Percentiles rank a stretch among this genome's conserved stretches.
Evolutionary conservation across 2,329 filamentous ascomycete genomes (phyloP).

Genomic region (Penicillium digitatum): DNA sequence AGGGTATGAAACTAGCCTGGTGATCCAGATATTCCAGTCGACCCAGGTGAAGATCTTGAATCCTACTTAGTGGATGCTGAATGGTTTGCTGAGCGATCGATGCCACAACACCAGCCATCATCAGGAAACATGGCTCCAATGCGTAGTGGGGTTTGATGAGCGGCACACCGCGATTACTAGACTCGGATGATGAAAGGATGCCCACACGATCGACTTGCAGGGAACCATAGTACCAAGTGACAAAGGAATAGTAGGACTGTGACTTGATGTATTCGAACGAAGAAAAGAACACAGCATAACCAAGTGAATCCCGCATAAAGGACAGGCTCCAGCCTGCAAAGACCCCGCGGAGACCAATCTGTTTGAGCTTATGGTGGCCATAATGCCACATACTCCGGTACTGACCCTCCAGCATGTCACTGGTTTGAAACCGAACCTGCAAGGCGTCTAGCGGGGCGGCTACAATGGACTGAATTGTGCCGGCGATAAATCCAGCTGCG

Average conservation of each 20-base stretch:
- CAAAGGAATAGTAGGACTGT: slow-evolving; percentile 59
- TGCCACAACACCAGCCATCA: slow-evolving; percentile 57
- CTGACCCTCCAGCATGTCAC: slow-evolving; percentile 56
- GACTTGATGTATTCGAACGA: slow-evolving; percentile 62
- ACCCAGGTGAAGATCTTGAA: slow-evolving; percentile 59
- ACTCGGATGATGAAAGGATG: slow-evolving; percentile 25
- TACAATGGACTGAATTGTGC: slow-evolving; percentile 57
- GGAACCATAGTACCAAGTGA: slow-evolving; percentile 56
- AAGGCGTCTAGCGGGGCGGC: slow-evolving; percentile 62
- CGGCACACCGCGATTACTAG: slow-evolving; percentile 34
- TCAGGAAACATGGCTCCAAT: slow-evolving; percentile 59
- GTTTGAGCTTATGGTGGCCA: slow-evolving; percentile 52
- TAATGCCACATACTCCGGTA: slow-evolving; percentile 64
- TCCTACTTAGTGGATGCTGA: slow-evolving; percentile 56
- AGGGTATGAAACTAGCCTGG: slow-evolving; percentile 44
- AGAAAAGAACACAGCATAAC: slow-evolving; percentile 60
- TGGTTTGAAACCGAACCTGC: slow-evolving; percentile 58
- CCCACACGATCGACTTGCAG: slow-evolving; percentile 29
- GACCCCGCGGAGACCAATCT: slow-evolving; percentile 58
- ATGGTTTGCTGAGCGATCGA: slow-evolving; percentile 57
- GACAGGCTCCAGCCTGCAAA: slow-evolving; percentile 61
- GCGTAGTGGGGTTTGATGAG: slow-evolving; percentile 60
- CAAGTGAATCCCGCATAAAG: slow-evolving; percentile 58
- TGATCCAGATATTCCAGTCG: slow-evolving; percentile 59
- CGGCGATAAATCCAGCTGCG: slow-evolving; percentile 57